These are phyloP conservation scores for Microstegium vimineum DNA, from an alignment of 176 grass and related monocot genomes.

Conservation along the genomic window DNA sequence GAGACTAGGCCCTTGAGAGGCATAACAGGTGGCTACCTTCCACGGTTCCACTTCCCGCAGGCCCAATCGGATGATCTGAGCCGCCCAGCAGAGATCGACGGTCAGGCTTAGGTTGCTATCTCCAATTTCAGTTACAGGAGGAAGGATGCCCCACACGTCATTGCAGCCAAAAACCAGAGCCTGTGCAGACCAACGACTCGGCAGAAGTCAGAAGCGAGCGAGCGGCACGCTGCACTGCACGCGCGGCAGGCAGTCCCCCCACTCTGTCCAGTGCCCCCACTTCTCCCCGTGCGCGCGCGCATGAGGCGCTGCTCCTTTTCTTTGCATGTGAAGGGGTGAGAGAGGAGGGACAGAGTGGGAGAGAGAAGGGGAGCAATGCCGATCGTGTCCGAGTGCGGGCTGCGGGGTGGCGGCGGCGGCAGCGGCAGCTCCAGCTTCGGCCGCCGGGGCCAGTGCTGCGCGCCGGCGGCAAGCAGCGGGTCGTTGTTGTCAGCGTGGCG, in stretches of 20 bases:
- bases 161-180: slow-evolving; percentile 1
- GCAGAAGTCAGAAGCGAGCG: background rate
- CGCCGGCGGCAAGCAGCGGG: slow-evolving; percentile 4
- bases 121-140: background rate
- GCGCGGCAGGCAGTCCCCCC: background rate
- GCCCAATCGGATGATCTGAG: background rate
- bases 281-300: slow-evolving; percentile 18
- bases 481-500: slow-evolving; percentile 33
- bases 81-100: background rate
- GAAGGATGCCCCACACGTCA: slow-evolving; percentile 1
- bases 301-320: background rate
- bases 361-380: slow-evolving; percentile 15
- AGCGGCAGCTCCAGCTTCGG: background rate
- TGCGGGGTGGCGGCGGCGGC: background rate
- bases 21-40: background rate
- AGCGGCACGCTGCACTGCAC: background rate
- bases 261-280: background rate
- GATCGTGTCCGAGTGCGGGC: slow-evolving; percentile 45
- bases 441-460: background rate
- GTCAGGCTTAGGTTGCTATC: background rate
- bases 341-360: background rate
- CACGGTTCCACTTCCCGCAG: background rate
- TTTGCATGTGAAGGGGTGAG: slow-evolving; percentile 25
- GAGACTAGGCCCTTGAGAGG: too few relatives aligned
- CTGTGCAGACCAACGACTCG: slow-evolving; percentile 8